Percentiles rank a stretch among this genome's conserved stretches.
phyloP scores from a whole-genome alignment of 2,329 filamentous ascomycete genomes.

The Botrytis squamosa region DNA sequence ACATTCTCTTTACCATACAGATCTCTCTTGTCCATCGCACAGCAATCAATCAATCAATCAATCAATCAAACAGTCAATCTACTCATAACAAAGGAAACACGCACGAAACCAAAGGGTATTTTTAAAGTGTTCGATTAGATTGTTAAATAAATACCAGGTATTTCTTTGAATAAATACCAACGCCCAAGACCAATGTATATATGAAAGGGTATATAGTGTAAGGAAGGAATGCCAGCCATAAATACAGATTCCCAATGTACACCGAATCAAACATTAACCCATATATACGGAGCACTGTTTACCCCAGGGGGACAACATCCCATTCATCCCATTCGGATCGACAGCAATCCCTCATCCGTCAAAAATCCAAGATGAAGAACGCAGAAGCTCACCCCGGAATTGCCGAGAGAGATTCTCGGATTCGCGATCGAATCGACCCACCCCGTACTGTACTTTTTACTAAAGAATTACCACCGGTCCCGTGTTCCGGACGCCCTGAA shows the following conservation, averaged over 20 bases:
- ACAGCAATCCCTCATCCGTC: background rate
- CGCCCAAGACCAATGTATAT: background rate
- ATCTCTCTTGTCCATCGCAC: background rate
- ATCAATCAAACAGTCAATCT: background rate
- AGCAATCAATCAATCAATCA: no score
- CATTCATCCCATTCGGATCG: background rate
- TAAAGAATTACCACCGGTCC: conserved; percentile 9
- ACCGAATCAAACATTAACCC: background rate
- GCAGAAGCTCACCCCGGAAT: background rate
- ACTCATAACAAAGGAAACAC: background rate
- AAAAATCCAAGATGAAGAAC: background rate
- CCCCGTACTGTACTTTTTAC: background rate
- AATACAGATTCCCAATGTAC: conserved; percentile 16
- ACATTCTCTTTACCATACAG: background rate
- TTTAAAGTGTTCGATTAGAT: background rate
- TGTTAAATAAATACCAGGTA: background rate
- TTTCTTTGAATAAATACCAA: conserved; percentile 5
- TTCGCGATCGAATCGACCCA: background rate
- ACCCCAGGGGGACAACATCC: background rate
- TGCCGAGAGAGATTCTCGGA: background rate
- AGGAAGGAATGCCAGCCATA: conserved; percentile 15
- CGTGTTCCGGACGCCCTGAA: conserved; percentile 14
- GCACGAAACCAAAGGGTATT: background rate
- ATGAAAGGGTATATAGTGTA: conserved; percentile 17
- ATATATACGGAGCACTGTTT: conserved; percentile 12